phyloP scores from a whole-genome alignment of 208 protist genomes.

The Novymonas esmeraldas region DNA sequence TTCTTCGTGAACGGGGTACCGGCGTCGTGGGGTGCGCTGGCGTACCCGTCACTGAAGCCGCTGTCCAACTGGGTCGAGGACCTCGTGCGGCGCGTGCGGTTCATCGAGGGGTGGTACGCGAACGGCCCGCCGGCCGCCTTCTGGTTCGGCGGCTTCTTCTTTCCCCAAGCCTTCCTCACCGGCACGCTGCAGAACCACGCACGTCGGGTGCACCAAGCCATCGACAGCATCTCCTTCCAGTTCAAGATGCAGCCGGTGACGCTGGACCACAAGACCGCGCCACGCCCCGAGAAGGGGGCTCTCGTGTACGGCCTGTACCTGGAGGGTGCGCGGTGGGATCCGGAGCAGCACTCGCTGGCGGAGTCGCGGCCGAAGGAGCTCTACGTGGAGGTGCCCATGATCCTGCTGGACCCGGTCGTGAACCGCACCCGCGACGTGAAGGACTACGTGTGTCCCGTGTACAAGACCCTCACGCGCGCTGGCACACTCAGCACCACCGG shows the following conservation, averaged over 20 bases:
- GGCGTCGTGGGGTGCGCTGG: conserved; percentile 77
- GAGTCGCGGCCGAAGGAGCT: conserved; percentile 97
- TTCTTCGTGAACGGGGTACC: conserved; percentile 97
- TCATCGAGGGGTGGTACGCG: conserved; percentile 92
- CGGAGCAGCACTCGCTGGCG: conserved; percentile 54
- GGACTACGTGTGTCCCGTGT: conserved; percentile 96
- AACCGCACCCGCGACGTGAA: conserved; percentile 48
- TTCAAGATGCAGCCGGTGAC: conserved; percentile 61
- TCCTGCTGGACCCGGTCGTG: conserved; percentile 92
- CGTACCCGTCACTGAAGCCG: conserved; percentile 97
- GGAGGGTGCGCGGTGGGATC: conserved; percentile 96
- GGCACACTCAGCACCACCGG: conserved; percentile 98
- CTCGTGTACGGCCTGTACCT: conserved; percentile 96
- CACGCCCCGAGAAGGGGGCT: conserved; percentile 61
- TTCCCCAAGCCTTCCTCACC: conserved; percentile 97
- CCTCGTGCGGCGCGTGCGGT: conserved; percentile 88
- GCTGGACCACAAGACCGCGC: conserved; percentile 22
- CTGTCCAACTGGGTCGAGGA: conserved; percentile 97
- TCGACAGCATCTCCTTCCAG: conserved; percentile 96
- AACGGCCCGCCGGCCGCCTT: conserved; percentile 84
- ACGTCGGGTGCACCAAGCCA: conserved; percentile 91
- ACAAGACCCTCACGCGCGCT: conserved; percentile 96
- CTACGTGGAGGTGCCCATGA: conserved; percentile 91
- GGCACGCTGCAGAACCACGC: conserved; percentile 97
- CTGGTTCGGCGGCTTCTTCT: conserved; percentile 98